A percentile compares a stretch with the other conserved stretches of the same genome.
These are phyloP conservation scores for Tolypocladium ovalisporum DNA, from an alignment of 2,329 filamentous ascomycete genomes.

Conservation along the genomic window DNA sequence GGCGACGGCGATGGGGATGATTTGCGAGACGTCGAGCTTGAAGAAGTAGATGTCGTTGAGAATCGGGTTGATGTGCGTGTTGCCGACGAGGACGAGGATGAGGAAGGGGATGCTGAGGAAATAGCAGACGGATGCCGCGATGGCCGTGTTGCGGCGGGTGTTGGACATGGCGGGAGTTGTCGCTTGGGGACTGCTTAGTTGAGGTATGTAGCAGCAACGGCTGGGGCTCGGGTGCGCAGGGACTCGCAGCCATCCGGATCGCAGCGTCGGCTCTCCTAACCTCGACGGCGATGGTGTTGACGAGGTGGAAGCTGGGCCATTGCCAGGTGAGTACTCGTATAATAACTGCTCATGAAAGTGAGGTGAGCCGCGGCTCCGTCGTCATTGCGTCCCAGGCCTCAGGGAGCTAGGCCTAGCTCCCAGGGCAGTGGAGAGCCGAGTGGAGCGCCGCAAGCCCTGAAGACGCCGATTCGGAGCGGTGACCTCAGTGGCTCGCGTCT, in stretches of 20 bases:
- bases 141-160: constrained; percentile 46
- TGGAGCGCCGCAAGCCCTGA: background rate
- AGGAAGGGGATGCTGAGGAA: constrained; percentile 67
- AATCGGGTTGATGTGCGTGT: constrained; percentile 50
- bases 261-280: background rate
- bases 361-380: background rate
- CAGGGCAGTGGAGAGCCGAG: background rate
- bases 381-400: background rate
- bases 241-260: background rate
- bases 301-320: background rate
- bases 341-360: background rate
- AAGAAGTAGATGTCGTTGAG: constrained; percentile 72
- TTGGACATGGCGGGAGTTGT: constrained; percentile 11
- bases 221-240: background rate
- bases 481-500: background rate
- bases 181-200: too few species aligned
- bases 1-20: constrained; percentile 63
- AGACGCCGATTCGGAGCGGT: background rate
- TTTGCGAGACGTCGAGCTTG: constrained; percentile 69
- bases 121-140: constrained; percentile 59
- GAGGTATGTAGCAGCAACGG: background rate
- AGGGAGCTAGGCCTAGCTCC: background rate
- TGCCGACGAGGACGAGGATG: constrained; percentile 69
- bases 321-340: background rate
- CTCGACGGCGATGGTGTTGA: background rate